These are phyloP conservation scores for Chrysosporium queenslandicum DNA, from an alignment of 2,329 filamentous ascomycete genomes.

Conservation along the genomic window DNA sequence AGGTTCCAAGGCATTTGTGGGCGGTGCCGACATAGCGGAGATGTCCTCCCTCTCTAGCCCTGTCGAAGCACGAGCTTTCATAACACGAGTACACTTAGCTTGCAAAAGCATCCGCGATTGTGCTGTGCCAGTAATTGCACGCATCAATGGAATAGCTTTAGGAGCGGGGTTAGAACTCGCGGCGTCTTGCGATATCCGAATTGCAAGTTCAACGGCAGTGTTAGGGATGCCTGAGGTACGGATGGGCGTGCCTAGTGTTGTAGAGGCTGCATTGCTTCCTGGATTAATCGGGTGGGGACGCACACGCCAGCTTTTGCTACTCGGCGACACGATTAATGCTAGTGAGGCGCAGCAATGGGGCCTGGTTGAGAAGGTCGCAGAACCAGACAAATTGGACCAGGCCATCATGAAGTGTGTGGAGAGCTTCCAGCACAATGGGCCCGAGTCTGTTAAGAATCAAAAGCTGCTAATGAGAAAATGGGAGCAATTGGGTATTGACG, in stretches of 20 bases:
- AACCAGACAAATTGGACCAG: slow-evolving; percentile 22
- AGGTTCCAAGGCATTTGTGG: slow-evolving; percentile 81
- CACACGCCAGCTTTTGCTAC: slow-evolving; percentile 28
- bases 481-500: slow-evolving; percentile 19
- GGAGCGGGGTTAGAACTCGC: slow-evolving; percentile 32
- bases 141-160: slow-evolving; percentile 31
- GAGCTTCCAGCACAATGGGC: slow-evolving; percentile 25
- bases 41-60: slow-evolving; percentile 21
- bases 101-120: slow-evolving; percentile 29
- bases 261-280: slow-evolving; percentile 32
- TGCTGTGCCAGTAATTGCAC: slow-evolving; percentile 31
- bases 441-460: slow-evolving; percentile 23
- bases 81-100: slow-evolving; percentile 26
- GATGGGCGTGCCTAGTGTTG: slow-evolving; percentile 32
- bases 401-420: slow-evolving; percentile 27
- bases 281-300: slow-evolving; percentile 32
- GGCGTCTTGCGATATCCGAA: slow-evolving; percentile 30
- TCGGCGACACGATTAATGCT: slow-evolving; percentile 30
- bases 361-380: slow-evolving; percentile 29
- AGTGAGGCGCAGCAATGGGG: slow-evolving; percentile 28
- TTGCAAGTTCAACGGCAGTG: slow-evolving; percentile 25
- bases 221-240: slow-evolving; percentile 36
- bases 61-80: slow-evolving; percentile 29
- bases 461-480: slow-evolving; percentile 26
- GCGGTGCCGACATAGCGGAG: slow-evolving; percentile 79